Conservation (phyloP, 192 early-diverging fungal species). For the Neocallimastix lanati region DNA sequence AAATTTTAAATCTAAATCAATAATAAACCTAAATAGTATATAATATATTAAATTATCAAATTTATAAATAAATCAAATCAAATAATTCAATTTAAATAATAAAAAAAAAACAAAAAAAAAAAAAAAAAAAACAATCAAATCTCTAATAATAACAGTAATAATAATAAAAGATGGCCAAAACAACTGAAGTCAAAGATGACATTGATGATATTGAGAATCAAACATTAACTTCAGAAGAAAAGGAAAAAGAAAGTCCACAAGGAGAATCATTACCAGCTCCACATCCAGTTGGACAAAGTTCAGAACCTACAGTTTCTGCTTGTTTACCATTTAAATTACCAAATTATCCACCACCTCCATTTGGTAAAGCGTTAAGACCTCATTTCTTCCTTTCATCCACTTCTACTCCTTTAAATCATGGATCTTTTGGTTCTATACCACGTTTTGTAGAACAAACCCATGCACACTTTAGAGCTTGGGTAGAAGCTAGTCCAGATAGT, state of each 20-base stretch:
- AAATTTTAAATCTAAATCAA: too few species aligned
- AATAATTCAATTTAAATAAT: too few species aligned
- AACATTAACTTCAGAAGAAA: not conserved
- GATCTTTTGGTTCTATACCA: constrained; percentile 33
- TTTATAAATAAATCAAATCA: too few species aligned
- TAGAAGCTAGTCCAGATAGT: constrained; percentile 22
- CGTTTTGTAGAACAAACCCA: constrained; percentile 6
- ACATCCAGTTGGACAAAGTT: not conserved
- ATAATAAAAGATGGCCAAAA: not conserved
- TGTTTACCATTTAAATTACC: not conserved
- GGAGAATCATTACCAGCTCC: not conserved
- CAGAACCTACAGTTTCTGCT: not conserved
- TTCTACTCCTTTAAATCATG: constrained; percentile 38
- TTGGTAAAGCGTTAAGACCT: not conserved
- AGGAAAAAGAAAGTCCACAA: not conserved
- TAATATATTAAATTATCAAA: too few species aligned
- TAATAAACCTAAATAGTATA: too few species aligned
- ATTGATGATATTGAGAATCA: not conserved
- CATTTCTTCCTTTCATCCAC: constrained; percentile 23
- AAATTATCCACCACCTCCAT: not conserved
- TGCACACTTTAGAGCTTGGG: constrained; percentile 1
- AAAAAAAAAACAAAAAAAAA: too few species aligned
- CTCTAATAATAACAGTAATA: too few species aligned
- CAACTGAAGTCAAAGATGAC: not conserved
- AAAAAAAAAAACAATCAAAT: too few species aligned